Conservation (phyloP, 176 grass and related monocot genomes). For the Aegilops bicornis region DNA sequence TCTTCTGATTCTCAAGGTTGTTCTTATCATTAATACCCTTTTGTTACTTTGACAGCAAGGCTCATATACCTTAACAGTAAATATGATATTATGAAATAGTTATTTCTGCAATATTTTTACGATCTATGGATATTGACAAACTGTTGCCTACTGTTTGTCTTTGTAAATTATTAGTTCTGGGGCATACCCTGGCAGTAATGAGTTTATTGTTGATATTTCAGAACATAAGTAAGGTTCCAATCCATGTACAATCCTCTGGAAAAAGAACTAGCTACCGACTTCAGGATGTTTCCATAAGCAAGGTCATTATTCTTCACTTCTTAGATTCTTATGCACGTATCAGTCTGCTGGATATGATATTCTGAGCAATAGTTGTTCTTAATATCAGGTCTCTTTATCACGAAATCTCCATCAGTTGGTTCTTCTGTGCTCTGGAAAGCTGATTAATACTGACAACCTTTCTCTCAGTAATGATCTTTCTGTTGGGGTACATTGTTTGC, state of each 20-base stretch:
- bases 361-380: constrained; percentile 27
- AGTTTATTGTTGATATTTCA: constrained; percentile 50
- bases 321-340: constrained; percentile 19
- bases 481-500: constrained; percentile 73
- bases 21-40: constrained; percentile 8
- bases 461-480: constrained; percentile 32
- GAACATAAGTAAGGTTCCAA: constrained; percentile 73
- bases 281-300: constrained; percentile 78
- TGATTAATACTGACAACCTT: constrained; percentile 45
- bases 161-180: not conserved
- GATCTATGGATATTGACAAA: not conserved
- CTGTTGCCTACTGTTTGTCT: not conserved
- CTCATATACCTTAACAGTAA: not conserved
- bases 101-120: not conserved
- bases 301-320: constrained; percentile 54
- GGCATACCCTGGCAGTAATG: not conserved
- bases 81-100: constrained; percentile 6
- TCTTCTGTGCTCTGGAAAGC: constrained; percentile 69
- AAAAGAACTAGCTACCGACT: constrained; percentile 45
- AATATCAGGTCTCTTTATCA: constrained; percentile 75
- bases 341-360: constrained; percentile 15
- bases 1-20: constrained; percentile 33
- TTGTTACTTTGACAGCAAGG: constrained; percentile 16
- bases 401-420: constrained; percentile 73
- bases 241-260: constrained; percentile 45